phyloP scores from a whole-genome alignment of 495 filamentous ascomycete genomes.

The Margaritispora aquatica region DNA sequence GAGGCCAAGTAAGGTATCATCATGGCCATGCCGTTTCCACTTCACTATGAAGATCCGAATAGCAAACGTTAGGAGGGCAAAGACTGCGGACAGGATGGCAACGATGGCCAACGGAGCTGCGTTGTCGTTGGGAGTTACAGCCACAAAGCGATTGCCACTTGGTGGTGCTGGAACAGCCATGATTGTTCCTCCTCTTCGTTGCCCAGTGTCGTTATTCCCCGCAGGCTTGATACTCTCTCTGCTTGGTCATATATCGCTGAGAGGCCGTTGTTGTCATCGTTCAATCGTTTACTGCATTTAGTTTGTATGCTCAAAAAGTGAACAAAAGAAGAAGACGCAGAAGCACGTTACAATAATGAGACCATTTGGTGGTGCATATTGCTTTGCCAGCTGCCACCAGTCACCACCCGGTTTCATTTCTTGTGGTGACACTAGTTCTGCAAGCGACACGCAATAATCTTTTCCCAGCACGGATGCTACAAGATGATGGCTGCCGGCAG shows the following conservation, averaged over 20 bases:
- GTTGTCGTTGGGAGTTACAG: constrained; percentile 2
- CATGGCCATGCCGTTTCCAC: constrained; percentile 1
- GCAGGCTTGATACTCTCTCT: neutral
- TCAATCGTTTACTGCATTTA: no score
- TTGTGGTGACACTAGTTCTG: no score
- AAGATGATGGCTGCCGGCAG: no score
- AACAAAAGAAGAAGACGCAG: no score
- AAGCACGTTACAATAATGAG: no score
- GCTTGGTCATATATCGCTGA: neutral
- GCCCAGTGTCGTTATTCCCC: neutral
- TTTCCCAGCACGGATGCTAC: neutral
- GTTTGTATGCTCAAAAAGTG: no score
- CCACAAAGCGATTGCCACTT: constrained; percentile 7
- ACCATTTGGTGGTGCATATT: no score
- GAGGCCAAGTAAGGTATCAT: neutral
- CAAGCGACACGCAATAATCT: neutral
- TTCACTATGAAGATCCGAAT: constrained; percentile 8
- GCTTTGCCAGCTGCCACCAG: neutral
- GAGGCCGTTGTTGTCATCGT: neutral
- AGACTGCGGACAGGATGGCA: constrained; percentile 3
- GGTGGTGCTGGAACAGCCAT: constrained; percentile 4
- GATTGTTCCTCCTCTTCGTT: neutral
- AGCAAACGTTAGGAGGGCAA: constrained; percentile 5
- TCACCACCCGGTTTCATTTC: neutral
- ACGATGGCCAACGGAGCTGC: constrained; percentile 6